Base-by-base conservation (phyloP, 257 asterid genomes). In the Penstemon barbatus region DNA sequence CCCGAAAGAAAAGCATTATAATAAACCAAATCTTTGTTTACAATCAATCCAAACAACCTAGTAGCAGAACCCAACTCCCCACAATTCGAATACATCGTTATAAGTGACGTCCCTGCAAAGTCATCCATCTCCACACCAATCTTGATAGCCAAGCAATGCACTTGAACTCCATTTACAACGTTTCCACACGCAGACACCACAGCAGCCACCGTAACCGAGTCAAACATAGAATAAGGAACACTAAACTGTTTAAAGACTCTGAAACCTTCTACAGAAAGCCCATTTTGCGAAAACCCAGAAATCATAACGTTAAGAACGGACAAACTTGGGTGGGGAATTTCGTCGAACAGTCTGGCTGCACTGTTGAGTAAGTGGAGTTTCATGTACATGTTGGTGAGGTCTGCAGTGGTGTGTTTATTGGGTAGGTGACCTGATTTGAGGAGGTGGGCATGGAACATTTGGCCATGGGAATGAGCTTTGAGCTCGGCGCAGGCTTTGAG, bases 401-500 rank as follows among this genome's bases (percentile, higher is more conserved):
- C 89, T 53, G 97, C 84, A 7, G 74, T 89, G 0, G 96, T 80
- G 58, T 87, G 87, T 52, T 65, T 74, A 19, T 68, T 67, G 4
- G 66, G 48, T 13, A 59, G 80, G 39, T 80, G 66, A 3, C 95
- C 96, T 4, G 81, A 51, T 75, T 87, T 90, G 66, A 91, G 61
- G 70, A 90, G 75, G 37, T 84, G 95, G 63, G 89, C 81, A 52
- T 93, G 99, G 72, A 93, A 74, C 80, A 81, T 84, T 68, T 79
- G 86, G 66, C 85, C 89, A 73, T 79, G 81, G 63, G 81, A 67
- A 33, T 73, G 46, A 5, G 83, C 82, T 41, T 66, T 79, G 57
- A 90, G 83, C 57, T 82, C 81, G 65, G 87, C 82, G 72, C 96
- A 93, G 40, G 97, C 92, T 76, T 90, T 90, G 84, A 90, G 90